phyloP scores from a whole-genome alignment of 331 rosid genomes.

The Pyracantha coccinea region DNA sequence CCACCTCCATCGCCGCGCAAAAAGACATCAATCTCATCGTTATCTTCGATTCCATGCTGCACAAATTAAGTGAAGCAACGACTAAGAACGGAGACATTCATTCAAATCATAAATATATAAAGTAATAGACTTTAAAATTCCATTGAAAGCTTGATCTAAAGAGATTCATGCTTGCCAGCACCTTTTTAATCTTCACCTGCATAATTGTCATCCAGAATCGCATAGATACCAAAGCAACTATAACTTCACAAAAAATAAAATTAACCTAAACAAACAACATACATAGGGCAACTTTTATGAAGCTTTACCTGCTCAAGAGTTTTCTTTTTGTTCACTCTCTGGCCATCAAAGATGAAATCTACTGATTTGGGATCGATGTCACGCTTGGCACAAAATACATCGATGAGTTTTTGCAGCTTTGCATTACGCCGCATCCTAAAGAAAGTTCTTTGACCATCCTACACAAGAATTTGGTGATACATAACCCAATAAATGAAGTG shows the following conservation, averaged over 20 bases:
- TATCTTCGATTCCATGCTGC: slow-evolving; percentile 7
- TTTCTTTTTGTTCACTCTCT: neutral
- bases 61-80: neutral
- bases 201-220: neutral
- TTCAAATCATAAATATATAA: too few species aligned
- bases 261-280: too few species aligned
- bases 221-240: neutral
- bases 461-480: neutral
- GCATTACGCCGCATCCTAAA: neutral
- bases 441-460: neutral
- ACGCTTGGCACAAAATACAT: neutral
- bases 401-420: neutral
- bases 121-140: neutral
- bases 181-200: neutral
- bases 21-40: neutral
- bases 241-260: neutral
- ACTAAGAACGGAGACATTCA: neutral
- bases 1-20: neutral
- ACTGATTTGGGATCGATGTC: neutral
- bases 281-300: neutral
- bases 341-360: neutral
- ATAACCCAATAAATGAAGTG: too few species aligned
- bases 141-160: too few species aligned
- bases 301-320: neutral
- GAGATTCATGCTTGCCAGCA: too few species aligned